Conservation (phyloP, 1,284 basidiomycete species). For the Rhodofomes roseus region DNA sequence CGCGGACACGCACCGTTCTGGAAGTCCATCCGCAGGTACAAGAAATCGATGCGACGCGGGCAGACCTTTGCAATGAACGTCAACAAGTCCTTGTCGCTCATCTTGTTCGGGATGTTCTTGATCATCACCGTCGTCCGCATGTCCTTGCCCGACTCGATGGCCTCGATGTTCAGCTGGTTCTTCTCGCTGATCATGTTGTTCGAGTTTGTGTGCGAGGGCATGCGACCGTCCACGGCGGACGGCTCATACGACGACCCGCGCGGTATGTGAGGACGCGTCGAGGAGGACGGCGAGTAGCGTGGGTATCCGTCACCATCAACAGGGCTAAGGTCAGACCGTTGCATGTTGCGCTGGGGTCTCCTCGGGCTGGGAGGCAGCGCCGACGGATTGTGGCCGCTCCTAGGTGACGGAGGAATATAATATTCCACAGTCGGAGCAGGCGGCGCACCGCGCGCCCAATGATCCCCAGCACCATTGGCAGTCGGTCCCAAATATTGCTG, state of each 20-base stretch:
- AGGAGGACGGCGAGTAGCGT: not conserved
- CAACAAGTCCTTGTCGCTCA: slow-evolving; percentile 74
- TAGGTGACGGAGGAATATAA: slow-evolving; percentile 10
- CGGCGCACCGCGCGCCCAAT: slow-evolving; percentile 17
- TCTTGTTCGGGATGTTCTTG: slow-evolving; percentile 88
- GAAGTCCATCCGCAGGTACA: slow-evolving; percentile 85
- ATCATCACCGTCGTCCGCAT: slow-evolving; percentile 85
- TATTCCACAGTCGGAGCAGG: slow-evolving; percentile 17
- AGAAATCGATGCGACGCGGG: slow-evolving; percentile 71
- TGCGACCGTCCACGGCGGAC: not conserved
- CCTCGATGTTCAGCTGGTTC: slow-evolving; percentile 66
- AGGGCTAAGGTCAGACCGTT: not conserved
- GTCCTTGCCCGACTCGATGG: slow-evolving; percentile 73
- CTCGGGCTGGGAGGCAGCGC: slow-evolving; percentile 4
- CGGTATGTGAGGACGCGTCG: not conserved
- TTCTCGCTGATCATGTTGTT: slow-evolving; percentile 38
- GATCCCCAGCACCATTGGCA: slow-evolving; percentile 1
- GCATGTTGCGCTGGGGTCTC: slow-evolving; percentile 1
- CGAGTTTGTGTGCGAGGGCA: not conserved
- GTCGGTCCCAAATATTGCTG: not conserved
- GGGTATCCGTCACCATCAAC: not conserved
- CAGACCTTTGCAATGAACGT: slow-evolving; percentile 66
- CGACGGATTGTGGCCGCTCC: slow-evolving; percentile 7
- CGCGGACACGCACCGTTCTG: slow-evolving; percentile 51
- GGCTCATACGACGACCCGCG: not conserved